phyloP scores from a whole-genome alignment of 495 filamentous ascomycete species.

The Sabuloglossum arenarium region DNA sequence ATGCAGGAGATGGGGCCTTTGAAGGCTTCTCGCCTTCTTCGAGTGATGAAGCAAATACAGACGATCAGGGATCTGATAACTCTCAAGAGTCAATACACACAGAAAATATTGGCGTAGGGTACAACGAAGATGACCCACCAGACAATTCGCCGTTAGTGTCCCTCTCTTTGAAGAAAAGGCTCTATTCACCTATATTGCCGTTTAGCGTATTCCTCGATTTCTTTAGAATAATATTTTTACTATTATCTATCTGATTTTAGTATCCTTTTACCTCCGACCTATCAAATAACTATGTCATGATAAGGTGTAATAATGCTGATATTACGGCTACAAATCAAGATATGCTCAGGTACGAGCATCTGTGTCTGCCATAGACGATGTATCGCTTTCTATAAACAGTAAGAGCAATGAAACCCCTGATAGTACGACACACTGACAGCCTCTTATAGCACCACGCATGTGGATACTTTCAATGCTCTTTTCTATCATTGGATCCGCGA shows the following conservation, averaged over 20 bases:
- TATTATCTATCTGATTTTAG: not conserved
- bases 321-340: not conserved
- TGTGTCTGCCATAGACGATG: conserved; percentile 52
- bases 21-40: not conserved
- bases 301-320: not conserved
- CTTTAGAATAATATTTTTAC: not conserved
- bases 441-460: conserved; percentile 49
- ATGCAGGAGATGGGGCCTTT: not conserved
- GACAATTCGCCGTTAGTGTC: conserved; percentile 36
- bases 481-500: conserved; percentile 57
- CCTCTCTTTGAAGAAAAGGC: not conserved
- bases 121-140: conserved; percentile 23
- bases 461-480: conserved; percentile 62
- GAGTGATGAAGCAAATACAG: not conserved
- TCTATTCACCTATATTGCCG: too few species aligned
- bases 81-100: not conserved
- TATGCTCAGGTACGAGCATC: conserved; percentile 60
- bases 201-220: not conserved
- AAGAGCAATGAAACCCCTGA: not conserved
- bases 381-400: conserved; percentile 52
- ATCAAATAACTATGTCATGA: too few species aligned
- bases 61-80: not conserved
- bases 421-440: not conserved
- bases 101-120: not conserved
- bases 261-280: too few species aligned